Conservation (phyloP, 257 asterid species). For the Cinchona pubescens region DNA sequence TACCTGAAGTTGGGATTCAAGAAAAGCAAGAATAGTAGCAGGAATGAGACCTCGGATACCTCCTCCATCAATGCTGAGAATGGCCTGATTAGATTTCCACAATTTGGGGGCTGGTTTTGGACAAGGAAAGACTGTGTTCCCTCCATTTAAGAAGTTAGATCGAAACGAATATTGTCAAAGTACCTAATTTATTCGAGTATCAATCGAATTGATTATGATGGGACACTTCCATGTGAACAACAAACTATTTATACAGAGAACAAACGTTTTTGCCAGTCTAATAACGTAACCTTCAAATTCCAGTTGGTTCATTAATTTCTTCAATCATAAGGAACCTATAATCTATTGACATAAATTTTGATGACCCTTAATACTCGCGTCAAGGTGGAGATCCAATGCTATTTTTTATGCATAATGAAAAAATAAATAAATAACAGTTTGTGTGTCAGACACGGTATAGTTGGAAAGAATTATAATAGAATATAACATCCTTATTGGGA, state of each 20-base stretch:
- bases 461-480: no score
- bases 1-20: slow-evolving; percentile 57
- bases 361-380: neutral
- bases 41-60: slow-evolving; percentile 66
- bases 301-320: neutral
- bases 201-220: neutral
- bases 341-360: no score
- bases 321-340: neutral
- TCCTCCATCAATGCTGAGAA: slow-evolving; percentile 72
- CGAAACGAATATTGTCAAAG: neutral
- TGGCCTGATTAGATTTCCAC: slow-evolving; percentile 41
- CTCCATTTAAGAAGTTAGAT: slow-evolving; percentile 19
- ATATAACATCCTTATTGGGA: no score
- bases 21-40: slow-evolving; percentile 44
- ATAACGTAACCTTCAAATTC: neutral
- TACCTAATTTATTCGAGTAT: neutral
- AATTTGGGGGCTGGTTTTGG: slow-evolving; percentile 29
- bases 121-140: slow-evolving; percentile 10
- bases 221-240: neutral
- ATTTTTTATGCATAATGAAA: neutral
- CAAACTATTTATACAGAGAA: neutral
- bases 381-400: neutral
- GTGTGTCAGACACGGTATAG: neutral
- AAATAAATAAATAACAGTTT: neutral
- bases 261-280: neutral